Evolutionary conservation across 2,329 filamentous ascomycete genomes (phyloP).

Genomic region (Dichotomopilus funicola): DNA sequence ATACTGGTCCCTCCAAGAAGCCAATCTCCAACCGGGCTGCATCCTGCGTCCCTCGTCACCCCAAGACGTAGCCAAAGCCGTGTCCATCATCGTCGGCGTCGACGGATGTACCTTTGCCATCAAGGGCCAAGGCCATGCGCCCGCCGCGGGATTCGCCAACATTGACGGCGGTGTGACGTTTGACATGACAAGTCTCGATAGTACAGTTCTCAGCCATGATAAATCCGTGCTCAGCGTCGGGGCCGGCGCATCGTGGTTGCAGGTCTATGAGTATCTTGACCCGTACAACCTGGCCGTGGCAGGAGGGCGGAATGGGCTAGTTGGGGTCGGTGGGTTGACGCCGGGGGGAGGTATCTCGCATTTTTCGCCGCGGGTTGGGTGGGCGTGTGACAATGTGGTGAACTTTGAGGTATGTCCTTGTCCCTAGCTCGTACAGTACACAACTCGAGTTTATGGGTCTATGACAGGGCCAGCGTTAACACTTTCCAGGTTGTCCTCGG

Average conservation of each 20-base stretch:
- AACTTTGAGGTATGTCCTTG: slow-evolving; percentile 2
- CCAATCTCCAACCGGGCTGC: not conserved
- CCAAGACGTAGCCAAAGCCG: slow-evolving; percentile 1
- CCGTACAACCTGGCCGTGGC: not conserved
- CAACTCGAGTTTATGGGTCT: too few species aligned
- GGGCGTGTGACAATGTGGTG: slow-evolving; percentile 3
- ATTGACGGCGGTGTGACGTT: slow-evolving; percentile 4
- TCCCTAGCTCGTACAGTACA: too few species aligned
- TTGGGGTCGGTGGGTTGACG: not conserved
- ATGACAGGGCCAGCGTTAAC: too few species aligned
- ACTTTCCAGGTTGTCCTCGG: not conserved
- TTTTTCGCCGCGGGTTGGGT: slow-evolving; percentile 4
- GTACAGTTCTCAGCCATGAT: not conserved
- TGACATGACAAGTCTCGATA: slow-evolving; percentile 1
- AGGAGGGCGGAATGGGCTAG: not conserved
- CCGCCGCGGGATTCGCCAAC: slow-evolving; percentile 1
- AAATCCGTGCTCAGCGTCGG: not conserved
- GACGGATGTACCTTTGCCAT: not conserved
- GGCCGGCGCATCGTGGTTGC: not conserved
- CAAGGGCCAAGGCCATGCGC: slow-evolving; percentile 6
- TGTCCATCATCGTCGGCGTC: not conserved
- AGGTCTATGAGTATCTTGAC: slow-evolving; percentile 3
- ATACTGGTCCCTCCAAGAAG: slow-evolving; percentile 5
- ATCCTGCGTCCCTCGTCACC: not conserved
- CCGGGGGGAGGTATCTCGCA: slow-evolving; percentile 3